phyloP scores from a whole-genome alignment of 495 filamentous ascomycete species.

The Tetracladium marchalianum region DNA sequence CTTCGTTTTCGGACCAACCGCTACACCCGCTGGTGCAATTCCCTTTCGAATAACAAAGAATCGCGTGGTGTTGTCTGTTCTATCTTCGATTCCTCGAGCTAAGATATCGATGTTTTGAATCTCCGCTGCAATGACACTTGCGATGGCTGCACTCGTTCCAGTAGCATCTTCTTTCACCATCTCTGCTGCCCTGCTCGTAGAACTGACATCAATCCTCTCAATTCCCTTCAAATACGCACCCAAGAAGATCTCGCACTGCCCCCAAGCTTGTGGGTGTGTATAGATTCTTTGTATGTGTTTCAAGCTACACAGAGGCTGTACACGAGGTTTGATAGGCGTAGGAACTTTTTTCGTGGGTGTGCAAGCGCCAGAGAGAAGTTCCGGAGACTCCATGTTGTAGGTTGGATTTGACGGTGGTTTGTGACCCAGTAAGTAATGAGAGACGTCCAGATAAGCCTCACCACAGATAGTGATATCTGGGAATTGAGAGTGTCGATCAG shows the following conservation, averaged over 20 bases:
- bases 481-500: constrained; percentile 52
- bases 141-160: constrained; percentile 65
- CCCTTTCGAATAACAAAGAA: constrained; percentile 67
- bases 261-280: constrained; percentile 90
- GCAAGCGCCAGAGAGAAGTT: constrained; percentile 9
- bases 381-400: constrained; percentile 6
- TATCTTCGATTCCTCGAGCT: constrained; percentile 71
- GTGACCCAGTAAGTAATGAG: constrained; percentile 69
- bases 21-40: constrained; percentile 10
- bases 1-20: constrained; percentile 34
- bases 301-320: constrained; percentile 29
- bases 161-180: constrained; percentile 50
- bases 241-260: constrained; percentile 79
- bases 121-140: constrained; percentile 60
- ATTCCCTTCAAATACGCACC: constrained; percentile 51
- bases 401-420: constrained; percentile 1
- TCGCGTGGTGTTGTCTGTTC: constrained; percentile 72
- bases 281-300: constrained; percentile 53
- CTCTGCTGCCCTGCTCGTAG: constrained; percentile 74
- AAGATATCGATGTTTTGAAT: constrained; percentile 57
- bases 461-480: constrained; percentile 61
- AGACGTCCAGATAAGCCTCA: constrained; percentile 75
- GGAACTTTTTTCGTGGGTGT: constrained; percentile 18
- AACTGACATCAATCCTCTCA: constrained; percentile 76
- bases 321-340: constrained; percentile 16